phyloP scores from a whole-genome alignment of 2,329 filamentous ascomycete genomes.

The Pseudocercospora eumusae region DNA sequence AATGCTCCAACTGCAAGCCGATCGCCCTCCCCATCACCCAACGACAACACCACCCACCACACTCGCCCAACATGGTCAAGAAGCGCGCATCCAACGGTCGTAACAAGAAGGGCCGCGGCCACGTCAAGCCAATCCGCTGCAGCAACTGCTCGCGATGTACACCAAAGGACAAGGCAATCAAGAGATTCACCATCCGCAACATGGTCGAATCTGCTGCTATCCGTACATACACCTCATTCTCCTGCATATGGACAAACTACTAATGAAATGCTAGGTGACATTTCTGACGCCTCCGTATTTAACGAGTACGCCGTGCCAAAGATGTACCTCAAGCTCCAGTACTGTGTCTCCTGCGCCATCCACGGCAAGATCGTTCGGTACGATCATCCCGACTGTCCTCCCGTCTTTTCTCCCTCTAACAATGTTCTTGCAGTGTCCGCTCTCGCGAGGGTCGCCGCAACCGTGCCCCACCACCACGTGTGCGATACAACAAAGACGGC shows the following conservation, averaged over 20 bases:
- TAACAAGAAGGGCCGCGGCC: slow-evolving; percentile 99
- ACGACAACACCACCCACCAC: slow-evolving; percentile 42
- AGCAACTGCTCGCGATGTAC: slow-evolving; percentile 80
- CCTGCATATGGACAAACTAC: background rate
- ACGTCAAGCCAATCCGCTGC: slow-evolving; percentile 98
- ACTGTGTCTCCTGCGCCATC: slow-evolving; percentile 99
- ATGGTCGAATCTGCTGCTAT: slow-evolving; percentile 99
- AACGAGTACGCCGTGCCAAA: slow-evolving; percentile 99
- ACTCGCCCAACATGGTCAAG: slow-evolving; percentile 67
- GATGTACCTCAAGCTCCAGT: slow-evolving; percentile 99
- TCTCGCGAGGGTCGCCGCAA: slow-evolving; percentile 96
- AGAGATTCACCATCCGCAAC: slow-evolving; percentile 99
- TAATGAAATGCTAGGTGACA: slow-evolving; percentile 75
- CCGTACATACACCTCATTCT: slow-evolving; percentile 66
- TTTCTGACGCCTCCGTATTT: slow-evolving; percentile 99
- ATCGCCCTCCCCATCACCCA: slow-evolving; percentile 15
- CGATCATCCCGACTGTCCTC: slow-evolving; percentile 47
- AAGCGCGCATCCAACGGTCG: slow-evolving; percentile 82
- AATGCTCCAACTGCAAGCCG: background rate
- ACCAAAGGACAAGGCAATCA: slow-evolving; percentile 99
- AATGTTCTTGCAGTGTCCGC: slow-evolving; percentile 73
- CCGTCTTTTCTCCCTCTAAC: slow-evolving; percentile 16
- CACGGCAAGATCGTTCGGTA: slow-evolving; percentile 99
- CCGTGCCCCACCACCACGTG: slow-evolving; percentile 94
- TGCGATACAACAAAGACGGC: slow-evolving; percentile 99